Conservation (phyloP, 768 basidiomycete genomes). For the Agrocybe chaxingu region DNA sequence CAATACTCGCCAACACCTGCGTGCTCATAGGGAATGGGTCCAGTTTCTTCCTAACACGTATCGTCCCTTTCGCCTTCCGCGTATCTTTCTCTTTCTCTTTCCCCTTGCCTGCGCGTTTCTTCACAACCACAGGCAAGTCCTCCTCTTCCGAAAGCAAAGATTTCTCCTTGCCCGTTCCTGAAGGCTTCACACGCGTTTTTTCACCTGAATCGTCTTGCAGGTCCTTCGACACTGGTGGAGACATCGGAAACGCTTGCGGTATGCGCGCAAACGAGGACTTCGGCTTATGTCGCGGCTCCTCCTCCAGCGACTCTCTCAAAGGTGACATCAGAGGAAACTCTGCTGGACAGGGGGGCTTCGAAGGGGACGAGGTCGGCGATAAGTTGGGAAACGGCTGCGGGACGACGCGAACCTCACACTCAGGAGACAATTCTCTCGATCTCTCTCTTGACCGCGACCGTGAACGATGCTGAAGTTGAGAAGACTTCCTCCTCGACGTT, state of each 20-base stretch:
- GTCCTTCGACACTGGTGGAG: constrained; percentile 8
- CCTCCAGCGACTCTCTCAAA: not conserved
- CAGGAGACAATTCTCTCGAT: too few relatives aligned
- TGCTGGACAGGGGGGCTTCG: too few relatives aligned
- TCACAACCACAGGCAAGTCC: too few relatives aligned
- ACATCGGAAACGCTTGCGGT: constrained; percentile 15
- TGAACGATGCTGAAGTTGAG: not conserved
- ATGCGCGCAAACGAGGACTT: not conserved
- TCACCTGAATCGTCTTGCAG: not conserved
- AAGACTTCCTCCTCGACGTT: not conserved
- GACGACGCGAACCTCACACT: too few relatives aligned
- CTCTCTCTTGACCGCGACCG: too few relatives aligned
- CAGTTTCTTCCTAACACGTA: constrained; percentile 9
- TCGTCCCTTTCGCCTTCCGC: constrained; percentile 2
- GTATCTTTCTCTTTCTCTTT: constrained; percentile 18
- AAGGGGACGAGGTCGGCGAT: too few relatives aligned
- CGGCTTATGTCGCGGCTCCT: not conserved
- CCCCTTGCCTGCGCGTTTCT: not conserved
- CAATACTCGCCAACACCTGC: constrained; percentile 37
- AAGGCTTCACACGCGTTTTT: constrained; percentile 1
- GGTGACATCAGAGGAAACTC: constrained; percentile 9
- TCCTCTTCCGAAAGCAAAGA: too few relatives aligned
- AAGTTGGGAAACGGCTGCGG: too few relatives aligned
- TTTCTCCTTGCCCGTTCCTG: not conserved
- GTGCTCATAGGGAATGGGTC: constrained; percentile 41